Base-by-base conservation (phyloP, 805 yeast genomes). In the Wickerhamiella musiphila region DNA sequence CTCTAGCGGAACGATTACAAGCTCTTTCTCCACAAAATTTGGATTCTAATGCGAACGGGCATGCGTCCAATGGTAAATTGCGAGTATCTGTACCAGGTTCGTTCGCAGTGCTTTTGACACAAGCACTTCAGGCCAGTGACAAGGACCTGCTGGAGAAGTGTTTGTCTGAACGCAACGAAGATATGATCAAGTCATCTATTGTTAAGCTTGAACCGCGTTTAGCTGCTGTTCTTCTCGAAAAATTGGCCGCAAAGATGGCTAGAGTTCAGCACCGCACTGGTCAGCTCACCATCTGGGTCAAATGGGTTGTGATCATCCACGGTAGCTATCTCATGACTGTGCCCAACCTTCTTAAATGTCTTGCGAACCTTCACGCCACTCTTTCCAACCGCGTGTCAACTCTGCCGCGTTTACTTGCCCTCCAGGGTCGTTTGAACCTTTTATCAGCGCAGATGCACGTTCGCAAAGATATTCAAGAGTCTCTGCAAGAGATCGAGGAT, bases 71-170 rank as follows among this genome's bases (percentile, higher is more conserved):
- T 8, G 35, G 33, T 28, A 58, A 58, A 36, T 65, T 67, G 39
- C 64, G 63, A 35, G 68, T 50, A 19, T 37, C 72, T 14, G 66
- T 71, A 6, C 69, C 78, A 4, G 93, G 90, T 32, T 71, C 94
- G 2, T 67, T 84, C 38, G 70, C 94, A 2, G 73, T 78, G 1
- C 70, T 90, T n/a, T 61, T 90, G 28, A 63, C 84, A 10, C 98
- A 90, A 57, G 86, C 98, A 0, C 63, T 90, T 39, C 73, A 70
- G 45, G 73, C 92, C 14, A 79, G 78, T 46, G 99, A 90, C 51
- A 83, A 74, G 46, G 60, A 90, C 7, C 60, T 90, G 35, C 62
- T 90, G 39, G 96, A 90, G 52, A 70, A 81, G 3, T 93, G 93
- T 9, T 62, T 90, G 40, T 50, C 57, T 38, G 60, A 61, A 37